Evolutionary conservation across 108 stramenopile species (phyloP).

Genomic region (Conticribra weissflogii): DNA sequence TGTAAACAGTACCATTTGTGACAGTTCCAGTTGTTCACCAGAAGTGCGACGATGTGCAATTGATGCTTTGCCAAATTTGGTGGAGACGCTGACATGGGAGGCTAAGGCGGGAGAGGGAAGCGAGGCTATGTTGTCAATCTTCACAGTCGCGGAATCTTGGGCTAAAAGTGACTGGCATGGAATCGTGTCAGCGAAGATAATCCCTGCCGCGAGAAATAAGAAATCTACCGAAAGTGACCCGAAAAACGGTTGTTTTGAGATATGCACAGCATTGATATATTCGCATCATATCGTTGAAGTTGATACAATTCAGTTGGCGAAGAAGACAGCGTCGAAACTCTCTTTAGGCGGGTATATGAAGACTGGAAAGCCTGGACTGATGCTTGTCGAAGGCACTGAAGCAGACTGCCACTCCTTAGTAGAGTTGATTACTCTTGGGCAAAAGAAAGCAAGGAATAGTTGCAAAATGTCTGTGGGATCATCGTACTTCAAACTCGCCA

Average conservation of each 20-base stretch:
- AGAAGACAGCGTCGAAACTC: slow-evolving; percentile 26
- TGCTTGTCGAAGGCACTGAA: slow-evolving; percentile 20
- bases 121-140: slow-evolving; percentile 16
- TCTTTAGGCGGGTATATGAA: slow-evolving; percentile 22
- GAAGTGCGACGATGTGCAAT: slow-evolving; percentile 14
- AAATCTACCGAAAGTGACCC: not conserved
- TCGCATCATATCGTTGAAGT: slow-evolving; percentile 27
- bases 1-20: not conserved
- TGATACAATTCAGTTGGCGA: slow-evolving; percentile 21
- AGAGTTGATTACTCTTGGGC: slow-evolving; percentile 2
- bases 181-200: slow-evolving; percentile 7
- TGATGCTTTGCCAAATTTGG: slow-evolving; percentile 16
- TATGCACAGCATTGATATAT: slow-evolving; percentile 17
- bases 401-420: slow-evolving; percentile 17
- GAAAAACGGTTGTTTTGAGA: not conserved
- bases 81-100: slow-evolving; percentile 17
- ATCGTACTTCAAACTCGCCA: slow-evolving; percentile 9
- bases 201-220: slow-evolving; percentile 3
- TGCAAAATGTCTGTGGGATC: slow-evolving; percentile 17
- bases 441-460: not conserved
- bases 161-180: slow-evolving; percentile 15
- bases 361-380: slow-evolving; percentile 30
- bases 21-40: slow-evolving; percentile 9
- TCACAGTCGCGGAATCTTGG: slow-evolving; percentile 23
- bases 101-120: slow-evolving; percentile 21